phyloP scores from a whole-genome alignment of 2,329 filamentous ascomycete genomes.

The Parafenestella ontariensis region DNA sequence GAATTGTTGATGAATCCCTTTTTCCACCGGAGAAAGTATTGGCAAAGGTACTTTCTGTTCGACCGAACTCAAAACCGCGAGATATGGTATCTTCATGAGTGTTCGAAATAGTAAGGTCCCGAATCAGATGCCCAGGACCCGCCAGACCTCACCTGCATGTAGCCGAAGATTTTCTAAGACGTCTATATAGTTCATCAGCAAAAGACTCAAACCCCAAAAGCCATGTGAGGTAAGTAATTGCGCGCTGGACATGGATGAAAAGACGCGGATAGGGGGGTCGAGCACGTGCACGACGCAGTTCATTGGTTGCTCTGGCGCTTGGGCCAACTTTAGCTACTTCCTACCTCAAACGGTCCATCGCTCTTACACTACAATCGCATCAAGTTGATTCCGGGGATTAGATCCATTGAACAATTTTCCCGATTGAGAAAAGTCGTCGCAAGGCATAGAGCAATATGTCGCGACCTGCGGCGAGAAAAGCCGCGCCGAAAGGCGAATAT shows the following conservation, averaged over 20 bases:
- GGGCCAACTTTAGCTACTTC: neutral
- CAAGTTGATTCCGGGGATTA: neutral
- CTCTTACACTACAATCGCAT: constrained; percentile 1
- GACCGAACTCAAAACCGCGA: neutral
- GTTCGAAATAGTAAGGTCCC: neutral
- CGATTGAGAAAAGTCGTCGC: neutral
- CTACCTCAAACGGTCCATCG: neutral
- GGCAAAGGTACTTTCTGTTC: neutral
- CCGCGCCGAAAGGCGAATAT: constrained; percentile 82
- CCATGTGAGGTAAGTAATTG: no score
- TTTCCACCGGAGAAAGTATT: neutral
- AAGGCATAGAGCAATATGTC: constrained; percentile 43
- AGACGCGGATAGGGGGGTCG: neutral
- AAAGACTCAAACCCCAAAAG: no score
- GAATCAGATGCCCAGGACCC: neutral
- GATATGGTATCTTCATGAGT: neutral
- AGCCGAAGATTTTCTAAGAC: neutral
- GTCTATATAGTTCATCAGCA: neutral
- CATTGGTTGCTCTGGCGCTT: neutral
- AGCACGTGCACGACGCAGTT: neutral
- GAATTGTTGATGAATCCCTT: no score
- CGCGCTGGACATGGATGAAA: neutral
- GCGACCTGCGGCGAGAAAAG: constrained; percentile 59
- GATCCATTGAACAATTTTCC: neutral
- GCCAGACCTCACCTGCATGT: neutral